Percentiles rank a stretch among this genome's conserved stretches.
phyloP scores from a whole-genome alignment of 345 rosid species.

The Bretschneidera sinensis region DNA sequence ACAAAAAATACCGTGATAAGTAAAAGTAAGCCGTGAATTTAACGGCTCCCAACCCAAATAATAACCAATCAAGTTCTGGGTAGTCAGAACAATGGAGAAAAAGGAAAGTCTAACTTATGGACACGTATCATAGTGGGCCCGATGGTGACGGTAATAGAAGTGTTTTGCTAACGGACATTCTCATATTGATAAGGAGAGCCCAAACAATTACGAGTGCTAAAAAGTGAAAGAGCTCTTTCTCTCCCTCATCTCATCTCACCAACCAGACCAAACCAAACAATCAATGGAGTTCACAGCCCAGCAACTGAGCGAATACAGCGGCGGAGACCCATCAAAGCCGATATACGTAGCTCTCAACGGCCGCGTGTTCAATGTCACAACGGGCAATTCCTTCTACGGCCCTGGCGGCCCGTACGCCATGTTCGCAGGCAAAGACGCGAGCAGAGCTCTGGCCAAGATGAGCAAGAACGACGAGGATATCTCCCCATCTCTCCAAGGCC shows the following conservation, averaged over 20 bases:
- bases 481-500: conserved; percentile 53
- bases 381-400: conserved; percentile 78
- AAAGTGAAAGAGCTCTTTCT: no score
- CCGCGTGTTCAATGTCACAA: conserved; percentile 65
- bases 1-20: no score
- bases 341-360: conserved; percentile 86
- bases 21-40: no score
- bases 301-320: conserved; percentile 64
- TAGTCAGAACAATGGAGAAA: no score
- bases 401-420: conserved; percentile 62
- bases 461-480: conserved; percentile 88
- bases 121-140: no score
- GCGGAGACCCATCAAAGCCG: conserved; percentile 65
- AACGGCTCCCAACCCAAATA: no score
- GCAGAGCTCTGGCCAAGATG: conserved; percentile 88
- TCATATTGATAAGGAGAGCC: no score
- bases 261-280: neutral
- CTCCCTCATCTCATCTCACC: neutral
- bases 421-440: conserved; percentile 84
- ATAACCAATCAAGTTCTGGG: no score
- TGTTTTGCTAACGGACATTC: no score
- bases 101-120: no score
- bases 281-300: conserved; percentile 69
- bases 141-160: no score
- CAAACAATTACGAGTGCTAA: no score